Base-by-base conservation (phyloP, 306 rosid species). In the Malus asiatica region DNA sequence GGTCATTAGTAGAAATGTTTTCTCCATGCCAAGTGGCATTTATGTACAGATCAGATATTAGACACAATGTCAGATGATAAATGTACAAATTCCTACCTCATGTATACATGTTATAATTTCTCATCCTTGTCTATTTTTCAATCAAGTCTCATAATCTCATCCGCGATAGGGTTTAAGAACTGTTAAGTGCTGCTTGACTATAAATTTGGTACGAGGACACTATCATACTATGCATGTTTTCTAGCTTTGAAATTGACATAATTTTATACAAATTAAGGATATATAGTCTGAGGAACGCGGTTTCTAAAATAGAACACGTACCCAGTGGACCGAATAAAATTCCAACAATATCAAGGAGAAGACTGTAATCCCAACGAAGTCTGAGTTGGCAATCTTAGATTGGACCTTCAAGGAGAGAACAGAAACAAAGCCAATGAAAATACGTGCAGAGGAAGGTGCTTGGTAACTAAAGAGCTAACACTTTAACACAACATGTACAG, bases 331-430 rank as follows among this genome's bases (percentile, higher is more conserved):
- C 22, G 19, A 58, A 63, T 5, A 33, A 8, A 20, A 20, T 5
- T 51, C 48, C 33, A 40, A 32, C 38, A 38, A 38, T 58, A 42
- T 18, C 18, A 58, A 59, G 9, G 76, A 73, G n/a, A 12, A 25
- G 4, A 52, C 68, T 25, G 68, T 59, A 64, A 64, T 75, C 78
- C 78, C 78, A 18, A 30, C 12, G 55, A 10, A 51, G 19, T n/a
- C 8, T 30, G 66, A 51, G 38, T 33, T 38, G 77, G 67, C 46
- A 38, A 15, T 23, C 10, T 52, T 25, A 12, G 74, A 51, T 70
- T 29, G 63, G 74, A 70, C 63, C 46, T 73, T 38, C 40, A 23
- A 23, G 53, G 55, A 11, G 27, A 59, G 19, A 25, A 30, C 9
- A 15, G 16, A 60, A 60, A 32, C 68, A 63, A 16, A 42, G 32